A percentile compares a stretch with the other conserved stretches of the same genome.
phyloP scores from a whole-genome alignment of 2,329 filamentous ascomycete genomes.

The Lecanicillium sp. region DNA sequence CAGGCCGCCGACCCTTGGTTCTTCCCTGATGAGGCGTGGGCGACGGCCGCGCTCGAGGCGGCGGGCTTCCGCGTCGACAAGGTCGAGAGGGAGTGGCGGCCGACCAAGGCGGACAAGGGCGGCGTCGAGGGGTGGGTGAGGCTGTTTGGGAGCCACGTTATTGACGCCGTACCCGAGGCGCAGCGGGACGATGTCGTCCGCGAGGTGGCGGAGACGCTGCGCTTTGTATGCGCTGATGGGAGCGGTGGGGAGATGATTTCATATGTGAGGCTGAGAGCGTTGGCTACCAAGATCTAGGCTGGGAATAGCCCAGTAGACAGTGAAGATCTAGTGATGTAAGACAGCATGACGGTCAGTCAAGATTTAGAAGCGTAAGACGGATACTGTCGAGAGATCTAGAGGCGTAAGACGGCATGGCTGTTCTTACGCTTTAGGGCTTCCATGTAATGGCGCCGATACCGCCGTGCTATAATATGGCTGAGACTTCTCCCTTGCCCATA shows the following conservation, averaged over 20 bases:
- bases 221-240: constrained; percentile 45
- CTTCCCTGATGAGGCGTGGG: constrained; percentile 59
- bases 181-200: constrained; percentile 44
- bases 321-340: too few species aligned
- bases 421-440: too few species aligned
- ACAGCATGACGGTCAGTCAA: too few species aligned
- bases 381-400: too few species aligned
- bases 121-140: constrained; percentile 60
- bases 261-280: constrained; percentile 47
- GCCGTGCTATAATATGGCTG: too few species aligned
- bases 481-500: too few species aligned
- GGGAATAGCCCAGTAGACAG: too few species aligned
- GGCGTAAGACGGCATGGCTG: too few species aligned
- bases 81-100: constrained; percentile 57
- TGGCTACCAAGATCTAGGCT: constrained; percentile 30
- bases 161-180: constrained; percentile 42
- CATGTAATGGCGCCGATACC: too few species aligned
- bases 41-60: constrained; percentile 34
- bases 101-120: constrained; percentile 49
- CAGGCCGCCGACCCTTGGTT: constrained; percentile 57
- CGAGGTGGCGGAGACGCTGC: constrained; percentile 47
- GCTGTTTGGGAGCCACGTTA: constrained; percentile 52
- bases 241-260: constrained; percentile 48
- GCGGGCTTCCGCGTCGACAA: constrained; percentile 42
- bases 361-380: too few species aligned